These are phyloP conservation scores for Sequoia sempervirens DNA, from an alignment of 75 land plant genomes.

Conservation along the genomic window DNA sequence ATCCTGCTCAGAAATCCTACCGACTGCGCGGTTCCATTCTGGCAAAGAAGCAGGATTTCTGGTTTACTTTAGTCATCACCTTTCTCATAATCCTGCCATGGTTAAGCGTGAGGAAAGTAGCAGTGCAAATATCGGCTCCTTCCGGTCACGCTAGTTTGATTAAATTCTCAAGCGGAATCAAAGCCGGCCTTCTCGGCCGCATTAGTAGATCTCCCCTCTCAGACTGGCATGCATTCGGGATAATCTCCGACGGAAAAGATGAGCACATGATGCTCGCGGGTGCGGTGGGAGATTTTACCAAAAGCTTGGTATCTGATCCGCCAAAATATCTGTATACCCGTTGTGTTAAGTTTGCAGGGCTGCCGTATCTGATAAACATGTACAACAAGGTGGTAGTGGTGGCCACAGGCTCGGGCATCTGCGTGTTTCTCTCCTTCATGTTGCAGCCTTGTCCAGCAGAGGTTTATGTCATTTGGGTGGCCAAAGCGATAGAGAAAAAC, in stretches of 20 bases:
- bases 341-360: slow-evolving; percentile 41
- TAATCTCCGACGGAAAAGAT: slow-evolving; percentile 40
- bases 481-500: slow-evolving; percentile 48
- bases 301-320: slow-evolving; percentile 37
- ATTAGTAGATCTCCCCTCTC: slow-evolving; percentile 53
- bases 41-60: slow-evolving; percentile 35
- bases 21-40: slow-evolving; percentile 7
- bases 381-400: slow-evolving; percentile 42
- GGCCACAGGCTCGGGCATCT: slow-evolving; percentile 62
- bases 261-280: slow-evolving; percentile 67
- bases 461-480: slow-evolving; percentile 50
- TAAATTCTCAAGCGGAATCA: slow-evolving; percentile 41
- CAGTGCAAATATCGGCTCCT: slow-evolving; percentile 26
- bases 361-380: slow-evolving; percentile 53
- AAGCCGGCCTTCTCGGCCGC: slow-evolving; percentile 37
- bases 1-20: slow-evolving; percentile 30
- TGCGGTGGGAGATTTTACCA: slow-evolving; percentile 68
- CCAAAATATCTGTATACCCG: slow-evolving; percentile 58
- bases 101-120: slow-evolving; percentile 34
- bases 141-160: slow-evolving; percentile 50
- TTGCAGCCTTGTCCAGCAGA: slow-evolving; percentile 46
- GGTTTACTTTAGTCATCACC: slow-evolving; percentile 50
- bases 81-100: slow-evolving; percentile 46
- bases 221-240: slow-evolving; percentile 69
- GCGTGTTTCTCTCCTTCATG: slow-evolving; percentile 55